These are phyloP conservation scores for Gypsophila paniculata DNA, from an alignment of 179 eudicot species.

Conservation along the genomic window DNA sequence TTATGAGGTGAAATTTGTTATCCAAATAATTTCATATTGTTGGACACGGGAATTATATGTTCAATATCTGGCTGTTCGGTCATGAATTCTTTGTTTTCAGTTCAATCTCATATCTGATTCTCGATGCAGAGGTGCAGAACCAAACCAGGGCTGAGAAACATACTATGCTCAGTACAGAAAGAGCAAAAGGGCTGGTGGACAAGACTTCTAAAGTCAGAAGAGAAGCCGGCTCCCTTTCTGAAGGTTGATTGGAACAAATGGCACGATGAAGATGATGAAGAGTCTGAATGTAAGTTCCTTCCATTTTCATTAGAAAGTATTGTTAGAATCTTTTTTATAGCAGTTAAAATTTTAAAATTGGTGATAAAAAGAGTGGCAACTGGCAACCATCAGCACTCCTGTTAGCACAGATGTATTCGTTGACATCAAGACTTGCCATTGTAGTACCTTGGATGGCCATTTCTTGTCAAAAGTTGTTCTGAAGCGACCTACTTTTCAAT, in stretches of 20 bases:
- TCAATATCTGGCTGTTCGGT: not conserved
- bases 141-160: slow-evolving; percentile 65
- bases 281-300: slow-evolving; percentile 56
- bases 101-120: not conserved
- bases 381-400: no score
- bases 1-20: not conserved
- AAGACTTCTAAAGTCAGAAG: slow-evolving; percentile 73
- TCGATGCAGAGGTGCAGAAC: slow-evolving; percentile 62
- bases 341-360: no score
- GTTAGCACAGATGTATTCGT: no score
- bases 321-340: no score
- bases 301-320: not conserved
- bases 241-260: slow-evolving; percentile 94
- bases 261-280: slow-evolving; percentile 88
- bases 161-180: slow-evolving; percentile 68
- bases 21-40: not conserved
- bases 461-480: not conserved
- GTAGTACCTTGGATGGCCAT: not conserved
- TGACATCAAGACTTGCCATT: no score
- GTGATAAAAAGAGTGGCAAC: no score
- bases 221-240: slow-evolving; percentile 71
- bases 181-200: slow-evolving; percentile 87
- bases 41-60: not conserved
- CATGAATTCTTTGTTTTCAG: slow-evolving; percentile 4
- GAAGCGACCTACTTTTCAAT: not conserved